These are phyloP conservation scores for Epichloe gansuensis DNA, from an alignment of 2,329 filamentous ascomycete genomes.

Conservation along the genomic window DNA sequence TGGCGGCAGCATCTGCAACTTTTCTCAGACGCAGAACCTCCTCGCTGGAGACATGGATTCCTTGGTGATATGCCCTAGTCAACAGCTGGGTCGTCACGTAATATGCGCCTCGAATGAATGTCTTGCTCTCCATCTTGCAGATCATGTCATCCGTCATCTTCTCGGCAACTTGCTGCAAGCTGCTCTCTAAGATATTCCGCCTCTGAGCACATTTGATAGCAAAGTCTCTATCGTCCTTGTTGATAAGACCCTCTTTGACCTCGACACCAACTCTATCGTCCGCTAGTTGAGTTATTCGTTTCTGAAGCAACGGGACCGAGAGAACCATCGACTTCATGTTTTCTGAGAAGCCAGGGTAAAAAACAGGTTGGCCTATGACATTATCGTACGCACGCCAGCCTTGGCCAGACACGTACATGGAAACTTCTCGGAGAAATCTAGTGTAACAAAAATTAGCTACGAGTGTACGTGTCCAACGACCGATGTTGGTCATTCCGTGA, in stretches of 20 bases:
- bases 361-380: constrained; percentile 82
- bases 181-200: constrained; percentile 54
- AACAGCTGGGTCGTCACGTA: constrained; percentile 80
- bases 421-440: constrained; percentile 88
- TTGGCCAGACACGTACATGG: constrained; percentile 80
- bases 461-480: neutral
- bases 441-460: neutral
- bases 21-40: constrained; percentile 74
- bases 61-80: constrained; percentile 89
- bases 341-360: constrained; percentile 84
- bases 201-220: constrained; percentile 37
- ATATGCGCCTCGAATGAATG: constrained; percentile 85
- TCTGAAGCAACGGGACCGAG: constrained; percentile 60
- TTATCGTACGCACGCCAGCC: constrained; percentile 94
- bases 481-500: neutral
- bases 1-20: constrained; percentile 70
- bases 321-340: constrained; percentile 75
- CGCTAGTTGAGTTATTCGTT: constrained; percentile 65
- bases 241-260: constrained; percentile 58
- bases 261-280: constrained; percentile 64
- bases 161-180: constrained; percentile 69
- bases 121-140: constrained; percentile 94
- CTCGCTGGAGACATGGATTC: constrained; percentile 90
- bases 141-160: constrained; percentile 92
- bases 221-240: constrained; percentile 42